Base-by-base conservation (phyloP, 208 protist genomes). In the Crithidia acanthocephali region DNA sequence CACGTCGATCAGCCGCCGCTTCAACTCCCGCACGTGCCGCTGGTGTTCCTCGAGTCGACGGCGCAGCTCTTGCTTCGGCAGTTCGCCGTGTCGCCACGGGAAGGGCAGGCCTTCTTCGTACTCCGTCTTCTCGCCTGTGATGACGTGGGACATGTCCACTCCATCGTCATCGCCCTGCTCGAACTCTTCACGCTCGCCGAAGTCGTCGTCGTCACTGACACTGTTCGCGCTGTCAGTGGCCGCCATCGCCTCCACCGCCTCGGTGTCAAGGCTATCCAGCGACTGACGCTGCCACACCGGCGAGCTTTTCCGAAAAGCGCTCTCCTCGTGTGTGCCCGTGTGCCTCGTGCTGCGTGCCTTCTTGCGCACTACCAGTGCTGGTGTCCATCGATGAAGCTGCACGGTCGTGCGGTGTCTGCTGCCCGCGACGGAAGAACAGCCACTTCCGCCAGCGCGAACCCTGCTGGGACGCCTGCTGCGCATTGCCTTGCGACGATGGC, bases 81-180 rank as follows among this genome's bases (percentile, higher is more conserved):
- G 20, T 47, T 64, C 50, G 8, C 61, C 60, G 51, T 74, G 51
- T 0, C 60, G 58, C 60, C 58, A 74, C 11, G 62, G 42, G 51
- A 73, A 65, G 7, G 68, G 68, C 42, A 73, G 47, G 7, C 42
- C 68, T 35, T 66, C 44, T 15, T 52, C 62, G n/a, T 76, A 44
- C 40, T 57, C 53, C 25, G 51, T 51, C 32, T 69, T 27, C 6
- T 58, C 70, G 2, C 51, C 69, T 0, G 51, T 58, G 51, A 61
- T 68, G n/a, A 68, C 48, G 51, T 62, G 62, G 10, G 62, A 68
- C 30, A 68, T 58, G 25, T 68, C 62, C 16, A 25, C 27, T 25
- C 40, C 55, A 28, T 56, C 48, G 57, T 73, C 67, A 35, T 52
- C 47, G 20, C 40, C 60, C n/a, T 61, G 53, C 27, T 55, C 65